Evolutionary conservation across 164 flowering plant species (phyloP).

Genomic region (Houttuynia cordata): DNA sequence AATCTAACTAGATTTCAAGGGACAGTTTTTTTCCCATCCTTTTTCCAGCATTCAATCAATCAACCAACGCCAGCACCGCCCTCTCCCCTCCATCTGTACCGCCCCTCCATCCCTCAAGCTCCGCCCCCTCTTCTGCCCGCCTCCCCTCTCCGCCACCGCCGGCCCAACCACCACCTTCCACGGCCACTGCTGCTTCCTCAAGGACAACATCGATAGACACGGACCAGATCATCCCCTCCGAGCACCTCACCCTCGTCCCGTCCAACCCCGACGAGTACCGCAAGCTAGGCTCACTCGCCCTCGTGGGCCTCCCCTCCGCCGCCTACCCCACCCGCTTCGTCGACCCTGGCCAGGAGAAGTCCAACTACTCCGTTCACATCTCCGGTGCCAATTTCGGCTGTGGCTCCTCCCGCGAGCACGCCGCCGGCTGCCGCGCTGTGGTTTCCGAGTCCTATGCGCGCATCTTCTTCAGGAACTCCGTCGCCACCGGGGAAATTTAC

Average conservation of each 20-base stretch:
- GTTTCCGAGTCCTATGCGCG: constrained; percentile 95
- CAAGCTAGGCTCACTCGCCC: constrained; percentile 81
- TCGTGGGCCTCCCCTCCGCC: constrained; percentile 65
- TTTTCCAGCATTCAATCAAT: too few relatives aligned
- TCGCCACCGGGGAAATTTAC: constrained; percentile 86
- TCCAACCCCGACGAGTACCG: constrained; percentile 87
- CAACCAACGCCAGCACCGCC: too few relatives aligned
- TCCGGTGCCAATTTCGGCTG: constrained; percentile 91
- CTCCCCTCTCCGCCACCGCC: not conserved
- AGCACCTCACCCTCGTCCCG: constrained; percentile 89
- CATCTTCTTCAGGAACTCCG: constrained; percentile 89
- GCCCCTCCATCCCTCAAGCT: not conserved
- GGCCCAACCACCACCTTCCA: constrained; percentile 42
- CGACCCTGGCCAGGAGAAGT: constrained; percentile 31
- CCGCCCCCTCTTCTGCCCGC: constrained; percentile 16
- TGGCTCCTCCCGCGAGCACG: constrained; percentile 95
- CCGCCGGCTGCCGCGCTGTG: constrained; percentile 68
- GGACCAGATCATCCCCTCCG: constrained; percentile 97
- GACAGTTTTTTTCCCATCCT: too few relatives aligned
- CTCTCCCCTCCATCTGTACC: not conserved
- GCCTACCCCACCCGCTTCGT: constrained; percentile 52
- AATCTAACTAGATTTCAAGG: too few relatives aligned
- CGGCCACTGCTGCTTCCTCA: constrained; percentile 80
- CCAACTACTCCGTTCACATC: constrained; percentile 61
- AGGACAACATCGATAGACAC: constrained; percentile 97